Percentiles rank a stretch among this genome's conserved stretches.
Evolutionary conservation across 345 rosid species (phyloP).

Genomic region (Eucalyptus curtisii): DNA sequence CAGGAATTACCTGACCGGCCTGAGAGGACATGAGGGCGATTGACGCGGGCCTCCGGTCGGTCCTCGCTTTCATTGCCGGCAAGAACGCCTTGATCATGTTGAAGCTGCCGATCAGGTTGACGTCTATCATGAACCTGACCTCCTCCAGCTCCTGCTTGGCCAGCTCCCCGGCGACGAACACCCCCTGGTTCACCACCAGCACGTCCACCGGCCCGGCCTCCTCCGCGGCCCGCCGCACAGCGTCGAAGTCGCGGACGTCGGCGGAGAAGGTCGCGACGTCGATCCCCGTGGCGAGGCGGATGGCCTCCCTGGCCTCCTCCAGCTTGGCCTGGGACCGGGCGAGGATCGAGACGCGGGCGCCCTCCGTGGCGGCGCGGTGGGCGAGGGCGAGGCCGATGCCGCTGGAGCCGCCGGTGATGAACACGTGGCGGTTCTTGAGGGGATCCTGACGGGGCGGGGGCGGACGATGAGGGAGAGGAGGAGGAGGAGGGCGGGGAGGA

Average conservation of each 20-base stretch:
- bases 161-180: conserved; percentile 49
- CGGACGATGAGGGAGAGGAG: conserved; percentile 36
- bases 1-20: conserved; percentile 62
- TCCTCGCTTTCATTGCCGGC: conserved; percentile 56
- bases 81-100: conserved; percentile 77
- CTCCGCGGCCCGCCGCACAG: conserved; percentile 27
- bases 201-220: conserved; percentile 68
- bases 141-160: conserved; percentile 52
- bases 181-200: conserved; percentile 74
- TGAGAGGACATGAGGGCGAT: conserved; percentile 76
- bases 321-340: conserved; percentile 52
- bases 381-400: conserved; percentile 85
- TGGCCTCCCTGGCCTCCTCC: conserved; percentile 50
- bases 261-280: conserved; percentile 59
- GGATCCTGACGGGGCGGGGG: conserved; percentile 47
- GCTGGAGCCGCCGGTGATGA: conserved; percentile 89
- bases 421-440: conserved; percentile 63
- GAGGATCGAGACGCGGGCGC: conserved; percentile 69
- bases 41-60: conserved; percentile 37
- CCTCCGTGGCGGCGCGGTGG: conserved; percentile 53
- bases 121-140: conserved; percentile 68
- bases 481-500: conserved; percentile 25
- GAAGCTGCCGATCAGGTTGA: conserved; percentile 76
- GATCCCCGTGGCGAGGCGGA: conserved; percentile 54
- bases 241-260: conserved; percentile 68